A percentile compares a stretch with the other conserved stretches of the same genome.
Conservation (phyloP, 2,329 filamentous ascomycete genomes). For the Pseudogymnoascus sp. region DNA sequence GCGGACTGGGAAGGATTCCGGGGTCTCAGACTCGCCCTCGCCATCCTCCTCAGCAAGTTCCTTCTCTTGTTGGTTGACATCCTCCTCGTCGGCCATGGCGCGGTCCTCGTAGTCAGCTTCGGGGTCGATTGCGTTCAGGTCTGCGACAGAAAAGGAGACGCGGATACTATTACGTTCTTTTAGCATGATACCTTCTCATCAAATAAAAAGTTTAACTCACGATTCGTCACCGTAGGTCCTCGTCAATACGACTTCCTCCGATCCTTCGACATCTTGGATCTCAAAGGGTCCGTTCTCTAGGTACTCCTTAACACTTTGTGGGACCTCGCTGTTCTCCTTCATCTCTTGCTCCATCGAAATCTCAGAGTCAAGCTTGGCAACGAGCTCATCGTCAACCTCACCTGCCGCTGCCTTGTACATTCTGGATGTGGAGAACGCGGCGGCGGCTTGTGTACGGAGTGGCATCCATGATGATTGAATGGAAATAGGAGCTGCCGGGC, state of each 20-base stretch:
- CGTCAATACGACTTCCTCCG: slow-evolving; percentile 79
- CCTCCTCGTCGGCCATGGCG: slow-evolving; percentile 46
- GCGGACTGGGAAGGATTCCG: slow-evolving; percentile 64
- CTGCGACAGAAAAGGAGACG: slow-evolving; percentile 75
- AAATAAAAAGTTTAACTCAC: slow-evolving; percentile 40
- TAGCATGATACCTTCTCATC: background rate
- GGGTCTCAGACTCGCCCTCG: slow-evolving; percentile 39
- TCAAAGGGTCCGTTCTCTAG: slow-evolving; percentile 77
- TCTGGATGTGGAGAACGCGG: slow-evolving; percentile 33
- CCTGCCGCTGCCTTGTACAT: slow-evolving; percentile 32
- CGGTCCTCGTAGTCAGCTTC: slow-evolving; percentile 49
- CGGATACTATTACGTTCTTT: slow-evolving; percentile 48
- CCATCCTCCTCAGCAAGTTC: slow-evolving; percentile 51
- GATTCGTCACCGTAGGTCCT: slow-evolving; percentile 81
- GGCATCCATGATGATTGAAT: slow-evolving; percentile 25
- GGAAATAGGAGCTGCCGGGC: slow-evolving; percentile 34
- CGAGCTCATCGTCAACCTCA: slow-evolving; percentile 68
- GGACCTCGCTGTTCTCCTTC: slow-evolving; percentile 58
- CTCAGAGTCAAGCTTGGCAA: slow-evolving; percentile 77
- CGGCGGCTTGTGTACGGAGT: slow-evolving; percentile 22
- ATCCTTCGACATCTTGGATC: slow-evolving; percentile 70
- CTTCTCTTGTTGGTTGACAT: slow-evolving; percentile 42
- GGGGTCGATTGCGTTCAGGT: slow-evolving; percentile 60
- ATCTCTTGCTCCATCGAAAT: slow-evolving; percentile 76
- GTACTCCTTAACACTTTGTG: slow-evolving; percentile 77